Conservation (phyloP, 768 basidiomycete genomes). For the Amanita rubescens region DNA sequence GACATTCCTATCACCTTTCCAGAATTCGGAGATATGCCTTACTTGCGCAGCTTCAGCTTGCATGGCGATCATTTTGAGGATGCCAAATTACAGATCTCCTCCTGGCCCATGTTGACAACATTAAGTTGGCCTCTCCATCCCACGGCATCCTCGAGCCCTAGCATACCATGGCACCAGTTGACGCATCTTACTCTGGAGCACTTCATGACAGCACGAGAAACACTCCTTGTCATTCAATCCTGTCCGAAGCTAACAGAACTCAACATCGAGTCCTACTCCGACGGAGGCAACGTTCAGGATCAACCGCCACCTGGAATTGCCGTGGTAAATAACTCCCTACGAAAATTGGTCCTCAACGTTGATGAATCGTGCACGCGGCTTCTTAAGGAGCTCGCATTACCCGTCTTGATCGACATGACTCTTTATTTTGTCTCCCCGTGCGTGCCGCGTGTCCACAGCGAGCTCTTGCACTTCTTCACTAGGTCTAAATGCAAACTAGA, state of each 20-base stretch:
- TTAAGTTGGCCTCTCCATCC: neutral
- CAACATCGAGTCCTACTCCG: neutral
- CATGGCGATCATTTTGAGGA: neutral
- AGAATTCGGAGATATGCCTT: neutral
- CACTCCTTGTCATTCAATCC: neutral
- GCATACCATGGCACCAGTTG: neutral
- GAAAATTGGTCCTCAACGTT: neutral
- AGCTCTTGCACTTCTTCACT: conserved; percentile 1
- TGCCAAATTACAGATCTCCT: neutral
- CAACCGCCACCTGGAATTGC: neutral
- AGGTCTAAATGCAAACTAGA: conserved; percentile 4
- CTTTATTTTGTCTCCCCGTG: neutral
- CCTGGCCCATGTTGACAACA: neutral
- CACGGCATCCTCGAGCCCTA: neutral
- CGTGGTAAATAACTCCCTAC: neutral
- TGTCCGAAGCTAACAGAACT: neutral
- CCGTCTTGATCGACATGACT: neutral
- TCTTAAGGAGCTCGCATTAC: neutral
- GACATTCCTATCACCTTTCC: neutral
- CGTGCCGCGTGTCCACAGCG: neutral
- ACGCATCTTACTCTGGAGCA: neutral
- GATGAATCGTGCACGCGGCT: neutral
- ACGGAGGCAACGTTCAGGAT: neutral
- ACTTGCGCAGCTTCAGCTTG: neutral
- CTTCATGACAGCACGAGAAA: neutral